Evolutionary conservation across 257 asterid genomes (phyloP).

Genomic region (Rhazya stricta): DNA sequence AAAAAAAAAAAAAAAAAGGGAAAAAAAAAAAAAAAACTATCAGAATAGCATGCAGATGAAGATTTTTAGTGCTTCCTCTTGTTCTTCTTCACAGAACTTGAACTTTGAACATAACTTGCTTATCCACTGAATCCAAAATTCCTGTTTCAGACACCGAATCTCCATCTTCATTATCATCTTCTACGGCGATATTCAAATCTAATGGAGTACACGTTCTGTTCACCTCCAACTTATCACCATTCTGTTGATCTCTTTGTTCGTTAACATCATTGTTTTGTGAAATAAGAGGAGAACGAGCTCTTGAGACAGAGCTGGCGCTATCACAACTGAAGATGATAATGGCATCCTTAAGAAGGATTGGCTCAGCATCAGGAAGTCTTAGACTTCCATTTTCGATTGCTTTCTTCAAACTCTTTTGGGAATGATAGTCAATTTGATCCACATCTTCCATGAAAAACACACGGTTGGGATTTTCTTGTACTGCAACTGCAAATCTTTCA

Average conservation of each 20-base stretch:
- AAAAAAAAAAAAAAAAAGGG: neutral
- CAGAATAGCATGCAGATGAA: neutral
- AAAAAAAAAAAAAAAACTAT: neutral
- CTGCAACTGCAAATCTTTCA: constrained; percentile 55
- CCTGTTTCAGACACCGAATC: constrained; percentile 21
- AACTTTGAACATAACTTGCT: constrained; percentile 49
- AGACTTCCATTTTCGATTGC: constrained; percentile 46
- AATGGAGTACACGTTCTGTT: constrained; percentile 25
- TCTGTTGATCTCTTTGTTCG: constrained; percentile 15
- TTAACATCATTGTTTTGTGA: constrained; percentile 1
- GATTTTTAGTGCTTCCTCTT: neutral
- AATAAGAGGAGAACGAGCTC: constrained; percentile 22
- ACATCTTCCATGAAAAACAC: constrained; percentile 66
- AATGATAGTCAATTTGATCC: constrained; percentile 39
- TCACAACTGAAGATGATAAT: constrained; percentile 58
- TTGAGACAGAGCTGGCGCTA: constrained; percentile 24
- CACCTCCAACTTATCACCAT: constrained; percentile 8
- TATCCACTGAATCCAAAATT: constrained; percentile 52
- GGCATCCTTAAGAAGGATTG: constrained; percentile 57
- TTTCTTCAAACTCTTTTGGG: constrained; percentile 40
- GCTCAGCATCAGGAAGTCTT: constrained; percentile 24
- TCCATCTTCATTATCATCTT: constrained; percentile 31
- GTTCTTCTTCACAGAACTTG: constrained; percentile 37
- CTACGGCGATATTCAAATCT: constrained; percentile 72
- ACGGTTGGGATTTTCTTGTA: constrained; percentile 57